These are phyloP conservation scores for Stagonosporopsis vannaccii DNA, from an alignment of 2,329 filamentous ascomycete species.

Conservation along the genomic window DNA sequence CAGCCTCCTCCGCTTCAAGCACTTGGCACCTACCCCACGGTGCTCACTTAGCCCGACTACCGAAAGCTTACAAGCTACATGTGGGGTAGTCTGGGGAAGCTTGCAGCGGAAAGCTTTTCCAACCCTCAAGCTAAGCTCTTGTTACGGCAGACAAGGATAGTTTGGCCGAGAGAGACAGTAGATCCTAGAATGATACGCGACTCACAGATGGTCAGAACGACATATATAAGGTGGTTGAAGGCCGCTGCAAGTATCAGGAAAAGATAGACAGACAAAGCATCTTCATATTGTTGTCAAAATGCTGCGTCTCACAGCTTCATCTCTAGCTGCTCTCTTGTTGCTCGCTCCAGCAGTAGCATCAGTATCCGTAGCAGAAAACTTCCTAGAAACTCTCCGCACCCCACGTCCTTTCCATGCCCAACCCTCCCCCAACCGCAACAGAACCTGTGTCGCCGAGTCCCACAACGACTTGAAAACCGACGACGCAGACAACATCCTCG, in stretches of 20 bases:
- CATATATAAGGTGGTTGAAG: constrained; percentile 2
- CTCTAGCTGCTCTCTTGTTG: constrained; percentile 4
- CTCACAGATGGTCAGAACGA: neutral
- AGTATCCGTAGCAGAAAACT: constrained; percentile 21
- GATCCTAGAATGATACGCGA: neutral
- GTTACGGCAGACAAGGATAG: neutral
- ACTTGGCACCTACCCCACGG: constrained; percentile 7
- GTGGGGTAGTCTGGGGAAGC: constrained; percentile 16
- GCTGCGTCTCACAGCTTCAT: constrained; percentile 2
- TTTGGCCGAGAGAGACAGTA: neutral
- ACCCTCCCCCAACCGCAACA: constrained; percentile 17
- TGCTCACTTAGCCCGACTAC: constrained; percentile 1
- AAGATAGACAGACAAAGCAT: neutral
- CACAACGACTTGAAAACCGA: constrained; percentile 19
- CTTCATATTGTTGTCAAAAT: neutral
- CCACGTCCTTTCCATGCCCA: constrained; percentile 21
- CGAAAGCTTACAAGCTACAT: constrained; percentile 8
- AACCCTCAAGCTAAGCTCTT: constrained; percentile 2
- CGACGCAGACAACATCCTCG: constrained; percentile 16
- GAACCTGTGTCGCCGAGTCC: constrained; percentile 23
- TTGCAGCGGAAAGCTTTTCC: constrained; percentile 19
- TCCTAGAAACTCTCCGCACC: constrained; percentile 21
- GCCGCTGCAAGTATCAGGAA: neutral
- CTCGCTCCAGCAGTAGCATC: constrained; percentile 10
- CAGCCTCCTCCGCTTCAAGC: neutral